Conservation (phyloP, 768 basidiomycete genomes). For the Kwoniella pini region DNA sequence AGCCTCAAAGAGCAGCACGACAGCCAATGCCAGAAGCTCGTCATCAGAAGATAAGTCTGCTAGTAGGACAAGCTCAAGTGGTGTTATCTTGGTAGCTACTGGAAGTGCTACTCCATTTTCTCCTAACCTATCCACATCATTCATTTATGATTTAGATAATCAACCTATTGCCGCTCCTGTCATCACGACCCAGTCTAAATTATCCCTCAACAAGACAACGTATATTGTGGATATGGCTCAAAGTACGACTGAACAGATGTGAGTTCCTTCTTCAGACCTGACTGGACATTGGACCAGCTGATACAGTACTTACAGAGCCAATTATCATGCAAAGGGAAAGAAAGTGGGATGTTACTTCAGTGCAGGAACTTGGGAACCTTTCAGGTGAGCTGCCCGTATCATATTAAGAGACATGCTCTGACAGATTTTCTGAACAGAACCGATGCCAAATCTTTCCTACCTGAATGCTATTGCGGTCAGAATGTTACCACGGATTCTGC, state of each 20-base stretch:
- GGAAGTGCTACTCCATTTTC: neutral
- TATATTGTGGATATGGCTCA: constrained; percentile 17
- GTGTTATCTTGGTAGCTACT: neutral
- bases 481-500: constrained; percentile 13
- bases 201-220: constrained; percentile 4
- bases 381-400: constrained; percentile 16
- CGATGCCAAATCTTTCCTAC: constrained; percentile 21
- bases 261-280: neutral
- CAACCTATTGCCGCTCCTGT: constrained; percentile 15
- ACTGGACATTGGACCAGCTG: neutral
- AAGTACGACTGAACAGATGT: constrained; percentile 19
- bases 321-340: constrained; percentile 34
- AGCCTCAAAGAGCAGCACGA: neutral
- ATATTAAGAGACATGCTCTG: neutral
- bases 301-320: constrained; percentile 12
- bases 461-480: constrained; percentile 31
- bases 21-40: neutral
- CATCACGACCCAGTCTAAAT: constrained; percentile 3
- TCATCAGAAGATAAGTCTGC: neutral
- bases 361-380: constrained; percentile 38
- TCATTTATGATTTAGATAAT: constrained; percentile 20
- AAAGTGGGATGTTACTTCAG: constrained; percentile 38
- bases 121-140: neutral
- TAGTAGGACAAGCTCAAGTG: neutral
- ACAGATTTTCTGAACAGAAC: constrained; percentile 4